Conservation (phyloP, 176 grass and related monocot genomes). For the Bothriochloa decipiens region DNA sequence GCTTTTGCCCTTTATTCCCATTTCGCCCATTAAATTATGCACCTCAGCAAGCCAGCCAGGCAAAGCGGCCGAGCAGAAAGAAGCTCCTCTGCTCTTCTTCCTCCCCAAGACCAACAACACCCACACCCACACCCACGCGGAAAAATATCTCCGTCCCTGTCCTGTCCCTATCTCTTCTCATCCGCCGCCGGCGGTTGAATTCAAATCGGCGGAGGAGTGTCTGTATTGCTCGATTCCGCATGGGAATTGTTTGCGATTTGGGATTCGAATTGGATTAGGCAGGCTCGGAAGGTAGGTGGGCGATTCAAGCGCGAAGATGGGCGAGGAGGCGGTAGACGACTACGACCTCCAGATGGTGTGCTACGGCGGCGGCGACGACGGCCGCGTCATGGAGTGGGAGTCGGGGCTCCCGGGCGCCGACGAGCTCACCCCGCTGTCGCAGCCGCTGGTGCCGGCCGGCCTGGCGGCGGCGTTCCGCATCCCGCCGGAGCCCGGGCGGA, state of each 20-base stretch:
- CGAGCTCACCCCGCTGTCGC: conserved; percentile 71
- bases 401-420: conserved; percentile 55
- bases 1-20: not conserved
- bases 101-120: not conserved
- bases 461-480: conserved; percentile 85
- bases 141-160: not conserved
- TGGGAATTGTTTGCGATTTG: not conserved
- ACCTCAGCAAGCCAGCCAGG: no score
- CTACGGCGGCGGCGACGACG: conserved; percentile 19
- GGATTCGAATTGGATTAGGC: not conserved
- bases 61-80: no score
- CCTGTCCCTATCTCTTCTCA: not conserved
- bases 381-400: conserved; percentile 75
- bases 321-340: not conserved
- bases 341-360: not conserved
- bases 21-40: not conserved
- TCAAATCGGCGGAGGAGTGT: no score
- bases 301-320: not conserved
- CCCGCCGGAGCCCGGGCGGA: conserved; percentile 68
- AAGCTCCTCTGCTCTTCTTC: not conserved
- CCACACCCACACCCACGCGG: no score
- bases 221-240: no score
- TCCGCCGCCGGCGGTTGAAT: not conserved
- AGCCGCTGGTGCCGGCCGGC: conserved; percentile 65
- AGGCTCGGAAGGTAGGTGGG: not conserved